phyloP scores from a whole-genome alignment of 139 green algal species.

The Coelastrella sp. region DNA sequence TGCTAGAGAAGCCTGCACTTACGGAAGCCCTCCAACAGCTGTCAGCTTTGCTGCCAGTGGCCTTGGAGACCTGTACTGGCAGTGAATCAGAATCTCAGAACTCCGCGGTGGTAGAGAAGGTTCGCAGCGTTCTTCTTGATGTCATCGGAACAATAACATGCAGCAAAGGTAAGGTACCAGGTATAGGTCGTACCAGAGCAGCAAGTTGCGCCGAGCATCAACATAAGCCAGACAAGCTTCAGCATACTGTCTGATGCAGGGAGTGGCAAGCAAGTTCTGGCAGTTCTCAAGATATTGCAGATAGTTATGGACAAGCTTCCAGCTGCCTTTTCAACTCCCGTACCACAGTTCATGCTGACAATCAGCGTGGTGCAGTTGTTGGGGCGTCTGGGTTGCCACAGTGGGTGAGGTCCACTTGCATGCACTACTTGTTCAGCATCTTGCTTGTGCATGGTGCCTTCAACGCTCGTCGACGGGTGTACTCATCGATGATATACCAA shows the following conservation, averaged over 20 bases:
- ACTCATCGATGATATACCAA: too few species aligned
- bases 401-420: too few species aligned
- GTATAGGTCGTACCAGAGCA: too few species aligned
- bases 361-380: slow-evolving; percentile 22
- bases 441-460: not conserved
- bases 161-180: slow-evolving; percentile 30
- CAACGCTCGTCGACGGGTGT: too few species aligned
- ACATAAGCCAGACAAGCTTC: too few species aligned
- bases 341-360: not conserved
- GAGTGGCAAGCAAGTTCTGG: slow-evolving; percentile 32
- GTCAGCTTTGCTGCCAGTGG: slow-evolving; percentile 27
- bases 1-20: not conserved
- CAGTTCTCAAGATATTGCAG: slow-evolving; percentile 26
- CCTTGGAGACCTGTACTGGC: slow-evolving; percentile 14
- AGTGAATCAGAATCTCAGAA: slow-evolving; percentile 5
- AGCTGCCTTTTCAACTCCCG: not conserved
- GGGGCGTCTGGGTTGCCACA: not conserved
- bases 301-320: slow-evolving; percentile 41
- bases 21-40: slow-evolving; percentile 35
- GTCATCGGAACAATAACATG: slow-evolving; percentile 15
- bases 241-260: not conserved
- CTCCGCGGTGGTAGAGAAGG: slow-evolving; percentile 27
- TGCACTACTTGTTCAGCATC: not conserved
- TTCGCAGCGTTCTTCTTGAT: slow-evolving; percentile 35
- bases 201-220: too few species aligned